Conservation (phyloP, 441 rosid genomes). For the Adansonia gregorii region DNA sequence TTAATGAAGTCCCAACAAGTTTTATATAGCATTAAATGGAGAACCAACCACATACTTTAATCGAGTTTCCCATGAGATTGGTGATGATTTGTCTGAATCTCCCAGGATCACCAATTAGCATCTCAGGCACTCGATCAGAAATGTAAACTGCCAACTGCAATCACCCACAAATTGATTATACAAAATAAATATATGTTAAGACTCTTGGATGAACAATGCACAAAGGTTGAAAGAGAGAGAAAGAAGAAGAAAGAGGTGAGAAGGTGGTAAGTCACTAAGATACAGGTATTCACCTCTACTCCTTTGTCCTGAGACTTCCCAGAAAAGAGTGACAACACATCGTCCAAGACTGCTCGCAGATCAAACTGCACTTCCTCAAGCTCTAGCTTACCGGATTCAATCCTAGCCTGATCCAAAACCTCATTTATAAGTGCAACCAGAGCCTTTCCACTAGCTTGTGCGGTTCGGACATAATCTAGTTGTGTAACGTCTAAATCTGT, state of each 20-base stretch:
- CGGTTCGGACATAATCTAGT: constrained; percentile 85
- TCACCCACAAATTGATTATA: constrained; percentile 30
- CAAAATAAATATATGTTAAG: constrained; percentile 29
- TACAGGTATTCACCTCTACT: constrained; percentile 63
- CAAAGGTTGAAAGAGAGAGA: neutral
- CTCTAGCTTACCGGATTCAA: constrained; percentile 93
- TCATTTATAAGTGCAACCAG: constrained; percentile 85
- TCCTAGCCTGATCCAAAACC: constrained; percentile 94
- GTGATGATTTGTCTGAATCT: constrained; percentile 91
- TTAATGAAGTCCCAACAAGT: neutral
- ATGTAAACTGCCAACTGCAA: constrained; percentile 85
- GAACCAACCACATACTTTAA: constrained; percentile 62
- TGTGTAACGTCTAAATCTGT: constrained; percentile 84
- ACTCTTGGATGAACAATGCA: neutral
- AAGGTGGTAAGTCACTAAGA: neutral
- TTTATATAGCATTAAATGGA: neutral
- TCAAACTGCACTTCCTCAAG: constrained; percentile 84
- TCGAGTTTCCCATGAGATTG: constrained; percentile 93
- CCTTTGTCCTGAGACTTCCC: constrained; percentile 85
- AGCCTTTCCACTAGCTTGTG: constrained; percentile 91
- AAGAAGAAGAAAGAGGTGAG: neutral
- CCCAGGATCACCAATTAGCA: constrained; percentile 84
- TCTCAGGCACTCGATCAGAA: constrained; percentile 80
- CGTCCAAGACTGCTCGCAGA: constrained; percentile 77
- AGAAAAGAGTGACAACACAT: constrained; percentile 86